phyloP scores from a whole-genome alignment of 345 rosid genomes.

The Euphorbia pulcherrima region DNA sequence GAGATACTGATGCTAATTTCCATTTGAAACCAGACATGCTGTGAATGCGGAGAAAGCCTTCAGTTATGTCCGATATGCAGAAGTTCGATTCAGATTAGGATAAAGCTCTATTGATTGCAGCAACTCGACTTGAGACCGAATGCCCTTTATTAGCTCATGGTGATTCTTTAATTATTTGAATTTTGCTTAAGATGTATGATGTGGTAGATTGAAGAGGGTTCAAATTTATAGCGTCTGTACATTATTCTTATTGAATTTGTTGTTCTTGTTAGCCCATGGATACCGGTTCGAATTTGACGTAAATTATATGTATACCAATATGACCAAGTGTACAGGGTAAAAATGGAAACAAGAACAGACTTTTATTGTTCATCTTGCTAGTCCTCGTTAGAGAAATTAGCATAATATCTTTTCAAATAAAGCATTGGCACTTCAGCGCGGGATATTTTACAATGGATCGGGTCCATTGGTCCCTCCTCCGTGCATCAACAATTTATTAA shows the following conservation, averaged over 20 bases:
- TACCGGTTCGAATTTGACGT: neutral
- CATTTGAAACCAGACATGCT: constrained; percentile 59
- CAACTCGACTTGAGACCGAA: neutral
- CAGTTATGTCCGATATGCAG: constrained; percentile 77
- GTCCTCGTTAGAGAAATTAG: no score
- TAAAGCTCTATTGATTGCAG: constrained; percentile 63
- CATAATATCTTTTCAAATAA: no score
- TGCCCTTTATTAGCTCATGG: neutral
- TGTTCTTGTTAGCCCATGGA: neutral
- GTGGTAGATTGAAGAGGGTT: constrained; percentile 12
- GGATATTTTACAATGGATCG: no score
- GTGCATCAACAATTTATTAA: no score
- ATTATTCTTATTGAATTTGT: neutral
- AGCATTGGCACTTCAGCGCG: no score
- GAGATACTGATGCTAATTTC: constrained; percentile 11
- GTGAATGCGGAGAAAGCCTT: constrained; percentile 77
- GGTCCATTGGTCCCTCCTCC: no score
- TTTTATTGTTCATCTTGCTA: no score
- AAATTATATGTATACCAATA: no score
- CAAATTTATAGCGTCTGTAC: neutral
- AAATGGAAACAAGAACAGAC: no score
- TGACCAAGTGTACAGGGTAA: no score
- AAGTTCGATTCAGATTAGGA: constrained; percentile 62
- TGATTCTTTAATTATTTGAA: constrained; percentile 20
- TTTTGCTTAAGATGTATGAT: constrained; percentile 18